These are phyloP conservation scores for Xylariaceae sp. DNA, from an alignment of 2,329 filamentous ascomycete species.

Conservation along the genomic window DNA sequence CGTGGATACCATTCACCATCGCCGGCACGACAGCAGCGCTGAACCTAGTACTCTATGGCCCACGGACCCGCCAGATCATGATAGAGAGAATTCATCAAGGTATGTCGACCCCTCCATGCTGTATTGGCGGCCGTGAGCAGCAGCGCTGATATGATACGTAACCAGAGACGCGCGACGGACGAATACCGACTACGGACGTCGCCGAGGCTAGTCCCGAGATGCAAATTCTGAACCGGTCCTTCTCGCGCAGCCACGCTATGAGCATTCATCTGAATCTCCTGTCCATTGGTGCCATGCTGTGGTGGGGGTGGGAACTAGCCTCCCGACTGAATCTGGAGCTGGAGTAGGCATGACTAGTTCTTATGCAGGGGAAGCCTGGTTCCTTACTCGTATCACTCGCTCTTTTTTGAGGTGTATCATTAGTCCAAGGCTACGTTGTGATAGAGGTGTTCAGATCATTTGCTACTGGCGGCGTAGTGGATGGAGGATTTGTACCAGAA, in stretches of 20 bases:
- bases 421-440: no score
- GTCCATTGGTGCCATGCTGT: slow-evolving; percentile 40
- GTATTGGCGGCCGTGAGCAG: background rate
- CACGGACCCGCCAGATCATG: slow-evolving; percentile 43
- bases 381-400: background rate
- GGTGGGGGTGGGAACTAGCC: slow-evolving; percentile 41
- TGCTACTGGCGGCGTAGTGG: no score
- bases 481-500: no score
- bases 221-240: slow-evolving; percentile 40
- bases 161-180: slow-evolving; percentile 9
- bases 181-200: slow-evolving; percentile 30
- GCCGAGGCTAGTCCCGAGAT: slow-evolving; percentile 33
- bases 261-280: slow-evolving; percentile 51
- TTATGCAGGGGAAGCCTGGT: background rate
- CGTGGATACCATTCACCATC: slow-evolving; percentile 45
- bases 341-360: background rate
- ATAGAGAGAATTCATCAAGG: slow-evolving; percentile 42
- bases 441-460: no score
- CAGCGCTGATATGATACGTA: background rate
- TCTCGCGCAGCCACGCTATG: slow-evolving; percentile 48
- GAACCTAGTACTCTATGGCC: slow-evolving; percentile 47
- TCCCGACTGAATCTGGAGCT: slow-evolving; percentile 28
- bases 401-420: no score
- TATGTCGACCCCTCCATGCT: slow-evolving; percentile 13
- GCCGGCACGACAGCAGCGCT: slow-evolving; percentile 40